These are phyloP conservation scores for Puccinia triticina DNA, from an alignment of 1,284 basidiomycete species.

Conservation along the genomic window DNA sequence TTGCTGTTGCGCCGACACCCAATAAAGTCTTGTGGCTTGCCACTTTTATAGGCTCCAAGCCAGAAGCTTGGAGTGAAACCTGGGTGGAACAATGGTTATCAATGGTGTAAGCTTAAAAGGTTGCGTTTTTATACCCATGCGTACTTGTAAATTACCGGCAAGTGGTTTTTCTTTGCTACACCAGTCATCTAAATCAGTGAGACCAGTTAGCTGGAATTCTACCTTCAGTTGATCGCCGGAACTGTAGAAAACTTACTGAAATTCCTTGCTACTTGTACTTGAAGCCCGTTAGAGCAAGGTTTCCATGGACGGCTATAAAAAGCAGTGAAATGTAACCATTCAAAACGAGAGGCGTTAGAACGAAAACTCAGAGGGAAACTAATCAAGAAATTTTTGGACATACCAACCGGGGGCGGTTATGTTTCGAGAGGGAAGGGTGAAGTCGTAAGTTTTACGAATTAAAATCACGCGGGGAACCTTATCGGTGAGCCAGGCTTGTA, in stretches of 20 bases:
- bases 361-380: background rate
- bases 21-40: slow-evolving; percentile 39
- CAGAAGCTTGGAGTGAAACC: slow-evolving; percentile 13
- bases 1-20: slow-evolving; percentile 26
- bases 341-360: background rate
- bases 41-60: slow-evolving; percentile 10
- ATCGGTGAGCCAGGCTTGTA: slow-evolving; percentile 38
- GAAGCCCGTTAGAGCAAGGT: slow-evolving; percentile 6
- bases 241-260: background rate
- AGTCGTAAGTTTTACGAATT: slow-evolving; percentile 30
- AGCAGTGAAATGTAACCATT: background rate
- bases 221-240: background rate
- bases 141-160: background rate
- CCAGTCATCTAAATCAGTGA: background rate
- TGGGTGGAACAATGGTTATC: background rate
- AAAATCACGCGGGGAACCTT: slow-evolving; percentile 39
- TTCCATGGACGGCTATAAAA: slow-evolving; percentile 11
- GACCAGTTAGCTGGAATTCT: background rate
- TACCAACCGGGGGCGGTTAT: slow-evolving; percentile 10
- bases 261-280: slow-evolving; percentile 16
- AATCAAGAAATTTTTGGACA: background rate
- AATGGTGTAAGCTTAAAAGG: background rate
- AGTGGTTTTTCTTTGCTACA: background rate
- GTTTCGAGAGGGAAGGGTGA: background rate
- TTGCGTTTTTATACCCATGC: background rate